A percentile compares a stretch with the other conserved stretches of the same genome.
Evolutionary conservation across 1,284 basidiomycete species (phyloP).

Genomic region (Puccinia sorghi): DNA sequence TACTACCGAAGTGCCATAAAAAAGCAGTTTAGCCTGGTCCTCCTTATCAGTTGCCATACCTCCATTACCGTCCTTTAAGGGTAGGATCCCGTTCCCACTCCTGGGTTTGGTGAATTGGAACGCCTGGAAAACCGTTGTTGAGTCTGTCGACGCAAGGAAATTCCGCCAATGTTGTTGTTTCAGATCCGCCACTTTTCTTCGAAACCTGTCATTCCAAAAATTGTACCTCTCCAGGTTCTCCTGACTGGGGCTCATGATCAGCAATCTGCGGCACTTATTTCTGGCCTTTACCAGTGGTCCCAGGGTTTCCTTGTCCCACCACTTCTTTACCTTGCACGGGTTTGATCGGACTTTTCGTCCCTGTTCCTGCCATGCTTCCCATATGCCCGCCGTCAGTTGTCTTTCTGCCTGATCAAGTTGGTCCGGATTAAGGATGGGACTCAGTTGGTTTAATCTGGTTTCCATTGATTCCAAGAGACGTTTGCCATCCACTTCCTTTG

Average conservation of each 20-base stretch:
- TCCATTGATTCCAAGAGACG: neutral
- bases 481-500: too few species aligned
- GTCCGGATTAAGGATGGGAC: neutral
- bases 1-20: neutral
- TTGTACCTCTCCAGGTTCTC: neutral
- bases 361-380: neutral
- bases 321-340: neutral
- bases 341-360: neutral
- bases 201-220: neutral
- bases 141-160: neutral
- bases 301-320: constrained; percentile 16
- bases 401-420: neutral
- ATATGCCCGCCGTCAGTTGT: neutral
- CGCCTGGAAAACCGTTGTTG: constrained; percentile 12
- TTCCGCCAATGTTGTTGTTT: constrained; percentile 28
- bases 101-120: constrained; percentile 33
- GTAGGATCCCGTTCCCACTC: neutral
- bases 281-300: neutral
- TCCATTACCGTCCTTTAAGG: neutral
- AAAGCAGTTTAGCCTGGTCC: neutral
- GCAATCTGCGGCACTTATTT: neutral
- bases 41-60: neutral
- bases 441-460: neutral
- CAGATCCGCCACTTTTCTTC: neutral
- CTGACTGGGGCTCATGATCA: neutral